Evolutionary conservation across 441 rosid species (phyloP).

Genomic region (Populus hybrid): DNA sequence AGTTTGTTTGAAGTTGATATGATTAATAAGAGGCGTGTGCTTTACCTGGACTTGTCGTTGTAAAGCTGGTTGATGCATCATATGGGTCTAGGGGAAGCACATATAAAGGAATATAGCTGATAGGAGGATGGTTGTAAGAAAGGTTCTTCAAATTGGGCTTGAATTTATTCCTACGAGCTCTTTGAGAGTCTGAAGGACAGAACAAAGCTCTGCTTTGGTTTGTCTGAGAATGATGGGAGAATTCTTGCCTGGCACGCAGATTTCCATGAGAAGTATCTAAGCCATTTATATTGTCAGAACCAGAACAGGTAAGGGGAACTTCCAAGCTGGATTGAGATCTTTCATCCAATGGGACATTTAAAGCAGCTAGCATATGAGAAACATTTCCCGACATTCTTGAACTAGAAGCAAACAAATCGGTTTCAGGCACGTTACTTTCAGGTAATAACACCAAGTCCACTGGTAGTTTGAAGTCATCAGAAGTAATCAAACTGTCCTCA

Average conservation of each 20-base stretch:
- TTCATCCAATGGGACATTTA: background rate
- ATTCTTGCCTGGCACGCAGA: slow-evolving; percentile 1
- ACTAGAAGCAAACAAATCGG: slow-evolving; percentile 7
- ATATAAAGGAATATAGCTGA: background rate
- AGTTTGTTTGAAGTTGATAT: background rate
- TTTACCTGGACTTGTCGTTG: slow-evolving; percentile 18
- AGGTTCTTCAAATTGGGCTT: slow-evolving; percentile 13
- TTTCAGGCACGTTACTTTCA: background rate
- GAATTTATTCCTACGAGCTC: background rate
- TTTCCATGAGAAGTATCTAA: slow-evolving; percentile 9
- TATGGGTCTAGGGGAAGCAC: slow-evolving; percentile 8
- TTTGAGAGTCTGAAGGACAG: slow-evolving; percentile 1
- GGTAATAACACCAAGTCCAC: slow-evolving; percentile 10
- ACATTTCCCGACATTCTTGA: slow-evolving; percentile 4
- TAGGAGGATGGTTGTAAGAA: background rate
- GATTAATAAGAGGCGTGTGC: background rate
- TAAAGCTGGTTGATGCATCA: slow-evolving; percentile 6
- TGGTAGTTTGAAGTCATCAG: slow-evolving; percentile 24
- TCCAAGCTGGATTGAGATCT: slow-evolving; percentile 7
- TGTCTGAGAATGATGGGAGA: slow-evolving; percentile 8
- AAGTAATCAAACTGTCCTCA: slow-evolving; percentile 43
- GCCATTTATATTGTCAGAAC: slow-evolving; percentile 6
- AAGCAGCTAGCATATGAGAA: slow-evolving; percentile 7
- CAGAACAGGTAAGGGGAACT: background rate
- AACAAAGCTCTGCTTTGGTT: slow-evolving; percentile 8